Conservation (phyloP, 345 rosid species). For the Theobroma cacao region DNA sequence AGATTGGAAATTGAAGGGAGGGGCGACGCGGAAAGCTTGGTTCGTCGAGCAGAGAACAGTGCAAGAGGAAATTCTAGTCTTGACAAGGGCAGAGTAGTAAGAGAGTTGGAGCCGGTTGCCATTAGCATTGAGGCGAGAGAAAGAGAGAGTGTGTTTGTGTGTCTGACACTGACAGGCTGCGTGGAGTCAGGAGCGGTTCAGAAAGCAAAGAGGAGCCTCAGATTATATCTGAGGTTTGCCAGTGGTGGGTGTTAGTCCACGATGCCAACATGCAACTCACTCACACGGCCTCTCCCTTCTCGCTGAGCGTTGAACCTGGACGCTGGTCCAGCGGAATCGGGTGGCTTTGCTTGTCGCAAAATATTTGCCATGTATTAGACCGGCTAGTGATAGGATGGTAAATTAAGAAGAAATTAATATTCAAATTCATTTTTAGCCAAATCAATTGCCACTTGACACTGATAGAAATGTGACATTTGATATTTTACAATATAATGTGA, state of each 20-base stretch:
- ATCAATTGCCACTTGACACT: too few species aligned
- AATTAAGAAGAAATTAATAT: too few species aligned
- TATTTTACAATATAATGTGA: too few species aligned
- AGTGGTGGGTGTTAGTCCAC: constrained; percentile 8
- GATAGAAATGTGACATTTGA: too few species aligned
- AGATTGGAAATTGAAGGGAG: constrained; percentile 5
- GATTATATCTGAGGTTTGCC: too few species aligned
- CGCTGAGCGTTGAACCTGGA: background rate
- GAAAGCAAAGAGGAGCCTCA: background rate
- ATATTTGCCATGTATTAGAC: too few species aligned
- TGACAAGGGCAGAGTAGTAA: constrained; percentile 25
- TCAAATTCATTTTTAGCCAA: too few species aligned
- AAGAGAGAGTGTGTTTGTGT: background rate
- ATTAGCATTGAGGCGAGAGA: background rate
- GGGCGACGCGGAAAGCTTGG: constrained; percentile 13
- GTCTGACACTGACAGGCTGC: background rate
- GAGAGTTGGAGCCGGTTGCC: constrained; percentile 29
- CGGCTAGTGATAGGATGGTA: too few species aligned
- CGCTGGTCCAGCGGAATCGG: too few species aligned
- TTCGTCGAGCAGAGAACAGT: constrained; percentile 12
- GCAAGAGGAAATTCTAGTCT: constrained; percentile 24
- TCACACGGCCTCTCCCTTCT: background rate
- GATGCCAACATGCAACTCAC: background rate
- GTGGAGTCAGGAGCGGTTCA: background rate
- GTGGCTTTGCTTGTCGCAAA: too few species aligned